Evolutionary conservation across 108 stramenopile species (phyloP), one percentile per base, ranked within the genome.

Genomic region (Bacterosira constricta): DNA sequence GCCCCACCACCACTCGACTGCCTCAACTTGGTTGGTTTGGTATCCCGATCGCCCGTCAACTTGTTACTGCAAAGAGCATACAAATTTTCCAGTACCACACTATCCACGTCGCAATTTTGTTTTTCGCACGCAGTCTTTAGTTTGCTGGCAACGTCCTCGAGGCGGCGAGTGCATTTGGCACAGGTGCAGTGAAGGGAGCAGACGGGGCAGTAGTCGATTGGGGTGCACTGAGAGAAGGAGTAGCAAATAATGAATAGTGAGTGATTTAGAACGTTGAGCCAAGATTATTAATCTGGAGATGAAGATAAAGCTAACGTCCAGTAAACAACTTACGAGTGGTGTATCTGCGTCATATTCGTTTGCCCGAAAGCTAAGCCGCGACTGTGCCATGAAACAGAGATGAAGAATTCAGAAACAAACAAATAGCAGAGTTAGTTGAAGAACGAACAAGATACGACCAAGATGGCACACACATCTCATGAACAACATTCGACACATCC

Each of bases 201-300:
- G 32, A 81, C 58, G 6, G 80, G 80, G 46, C 80, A 81, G 39
- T 71, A 41, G 25, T 77, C 55, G 21, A 81, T 63, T 18, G 73
- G 67, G n/a, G 61, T 26, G 13, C 31, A 46, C 32, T 74, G 29
- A 53, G 9, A 26, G 29, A 55, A 55, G 1, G 27, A 8, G 26
- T 30, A n/a, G n/a, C n/a, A n/a, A n/a, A n/a, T n/a, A n/a, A 30
- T 53, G 29, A 10, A 30, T 6, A 9, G 9, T 1, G 26, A 30
- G 1, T 15, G 26, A 4, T 29, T 26, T n/a, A n/a, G n/a, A n/a
- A n/a, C n/a, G n/a, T n/a, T n/a, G n/a, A n/a, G n/a, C n/a, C n/a
- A n/a, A n/a, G n/a, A n/a, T n/a, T n/a, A n/a, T n/a, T n/a, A n/a
- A n/a, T n/a, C n/a, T n/a, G n/a, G 52, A 12, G 7, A 30, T 26